A percentile compares a stretch with the other conserved stretches of the same genome.
phyloP scores from a whole-genome alignment of 2,329 filamentous ascomycete species.

The Pseudonectria foliicola region DNA sequence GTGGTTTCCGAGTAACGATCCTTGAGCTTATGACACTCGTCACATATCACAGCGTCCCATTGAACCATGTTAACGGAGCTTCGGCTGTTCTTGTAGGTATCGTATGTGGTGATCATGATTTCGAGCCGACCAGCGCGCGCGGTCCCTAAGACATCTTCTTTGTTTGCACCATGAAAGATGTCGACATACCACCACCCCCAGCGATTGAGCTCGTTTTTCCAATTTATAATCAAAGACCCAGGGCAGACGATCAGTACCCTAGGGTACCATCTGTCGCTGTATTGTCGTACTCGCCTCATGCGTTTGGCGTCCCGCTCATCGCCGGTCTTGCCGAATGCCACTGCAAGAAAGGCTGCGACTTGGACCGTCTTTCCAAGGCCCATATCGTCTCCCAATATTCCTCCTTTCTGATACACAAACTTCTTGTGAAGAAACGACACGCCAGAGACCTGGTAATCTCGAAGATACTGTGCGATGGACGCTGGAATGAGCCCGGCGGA shows the following conservation, averaged over 20 bases:
- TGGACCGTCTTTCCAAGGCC: conserved; percentile 95
- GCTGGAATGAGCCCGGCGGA: conserved; percentile 80
- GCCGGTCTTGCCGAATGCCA: conserved; percentile 88
- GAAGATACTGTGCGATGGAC: conserved; percentile 81
- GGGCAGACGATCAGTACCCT: conserved; percentile 81
- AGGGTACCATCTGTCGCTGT: conserved; percentile 61
- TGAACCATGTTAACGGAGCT: conserved; percentile 70
- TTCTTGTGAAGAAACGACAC: conserved; percentile 78
- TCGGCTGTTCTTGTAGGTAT: conserved; percentile 75
- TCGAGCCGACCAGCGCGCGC: conserved; percentile 73
- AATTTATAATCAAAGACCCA: conserved; percentile 81
- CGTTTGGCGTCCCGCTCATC: conserved; percentile 79
- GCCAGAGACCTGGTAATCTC: conserved; percentile 85
- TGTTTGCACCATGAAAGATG: conserved; percentile 62
- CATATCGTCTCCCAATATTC: conserved; percentile 94
- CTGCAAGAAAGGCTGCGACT: conserved; percentile 84
- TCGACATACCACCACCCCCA: conserved; percentile 98
- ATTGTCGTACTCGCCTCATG: conserved; percentile 76
- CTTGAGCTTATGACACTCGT: conserved; percentile 90
- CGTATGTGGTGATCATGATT: conserved; percentile 90
- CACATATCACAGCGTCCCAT: conserved; percentile 92
- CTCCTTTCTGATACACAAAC: conserved; percentile 87
- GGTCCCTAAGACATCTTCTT: conserved; percentile 64
- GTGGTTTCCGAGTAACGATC: conserved; percentile 70
- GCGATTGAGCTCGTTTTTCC: conserved; percentile 74